Percentiles rank a stretch among this genome's conserved stretches.
Conservation (phyloP, 1,284 basidiomycete genomes). For the Apiotrichum gamsii region DNA sequence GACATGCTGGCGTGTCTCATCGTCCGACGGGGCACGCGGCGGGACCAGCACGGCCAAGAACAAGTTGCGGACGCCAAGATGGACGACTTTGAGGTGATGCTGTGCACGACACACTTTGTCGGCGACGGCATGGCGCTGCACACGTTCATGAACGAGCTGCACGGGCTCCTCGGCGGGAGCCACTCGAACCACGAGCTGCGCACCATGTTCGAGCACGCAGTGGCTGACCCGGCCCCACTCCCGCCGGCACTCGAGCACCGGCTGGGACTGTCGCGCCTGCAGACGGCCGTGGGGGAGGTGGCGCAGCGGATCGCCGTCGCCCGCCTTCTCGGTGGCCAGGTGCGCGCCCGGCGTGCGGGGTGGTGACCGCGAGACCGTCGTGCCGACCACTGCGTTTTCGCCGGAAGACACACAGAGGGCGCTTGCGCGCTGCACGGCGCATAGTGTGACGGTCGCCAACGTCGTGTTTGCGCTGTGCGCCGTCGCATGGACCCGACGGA, state of each 20-base stretch:
- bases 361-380: slow-evolving; percentile 20
- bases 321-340: slow-evolving; percentile 21
- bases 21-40: slow-evolving; percentile 40
- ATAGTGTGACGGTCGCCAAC: slow-evolving; percentile 66
- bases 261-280: slow-evolving; percentile 5
- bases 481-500: slow-evolving; percentile 58
- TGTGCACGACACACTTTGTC: slow-evolving; percentile 65
- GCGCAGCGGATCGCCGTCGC: slow-evolving; percentile 20
- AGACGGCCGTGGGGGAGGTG: slow-evolving; percentile 21
- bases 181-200: slow-evolving; percentile 18
- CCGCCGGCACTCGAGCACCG: slow-evolving; percentile 21
- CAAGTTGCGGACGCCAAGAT: neutral
- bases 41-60: slow-evolving; percentile 24
- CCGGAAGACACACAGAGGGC: slow-evolving; percentile 48
- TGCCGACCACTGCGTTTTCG: slow-evolving; percentile 25
- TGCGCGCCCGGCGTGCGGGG: slow-evolving; percentile 15
- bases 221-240: slow-evolving; percentile 3
- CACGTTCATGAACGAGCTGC: slow-evolving; percentile 65
- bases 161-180: slow-evolving; percentile 51
- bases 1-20: slow-evolving; percentile 61
- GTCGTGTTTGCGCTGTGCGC: slow-evolving; percentile 69
- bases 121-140: slow-evolving; percentile 76
- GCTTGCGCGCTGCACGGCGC: slow-evolving; percentile 48
- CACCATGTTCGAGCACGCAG: slow-evolving; percentile 1
- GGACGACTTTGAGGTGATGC: slow-evolving; percentile 49